Percentiles rank a stretch among this genome's conserved stretches.
phyloP scores from a whole-genome alignment of 2,329 filamentous ascomycete genomes.

The Fusarium floridanum region DNA sequence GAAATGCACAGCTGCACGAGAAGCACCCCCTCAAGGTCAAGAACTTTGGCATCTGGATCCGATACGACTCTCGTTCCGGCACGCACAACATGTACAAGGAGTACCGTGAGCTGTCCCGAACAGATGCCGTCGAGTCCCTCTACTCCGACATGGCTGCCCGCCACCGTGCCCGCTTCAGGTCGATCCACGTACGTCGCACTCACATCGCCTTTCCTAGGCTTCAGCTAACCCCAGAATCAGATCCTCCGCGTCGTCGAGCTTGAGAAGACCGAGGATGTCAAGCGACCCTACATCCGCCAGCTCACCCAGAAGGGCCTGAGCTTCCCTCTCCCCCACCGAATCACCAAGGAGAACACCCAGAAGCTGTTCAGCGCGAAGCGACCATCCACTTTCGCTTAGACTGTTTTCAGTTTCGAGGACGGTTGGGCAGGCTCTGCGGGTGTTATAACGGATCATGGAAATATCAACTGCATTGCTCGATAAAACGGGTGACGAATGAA shows the following conservation, averaged over 20 bases:
- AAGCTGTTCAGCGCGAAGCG: conserved; percentile 94
- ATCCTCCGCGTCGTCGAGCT: conserved; percentile 98
- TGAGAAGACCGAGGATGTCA: conserved; percentile 93
- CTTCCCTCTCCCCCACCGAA: conserved; percentile 98
- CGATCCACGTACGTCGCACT: conserved; percentile 86
- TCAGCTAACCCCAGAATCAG: conserved; percentile 59
- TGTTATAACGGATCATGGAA: conserved; percentile 74
- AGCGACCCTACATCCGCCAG: conserved; percentile 99
- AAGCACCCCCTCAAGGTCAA: conserved; percentile 99
- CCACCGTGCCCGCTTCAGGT: conserved; percentile 96
- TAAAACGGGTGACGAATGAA: conserved; percentile 62
- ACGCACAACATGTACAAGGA: conserved; percentile 99
- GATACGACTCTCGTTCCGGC: conserved; percentile 99
- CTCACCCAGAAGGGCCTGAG: conserved; percentile 93
- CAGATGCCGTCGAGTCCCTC: conserved; percentile 93
- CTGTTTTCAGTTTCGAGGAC: conserved; percentile 65
- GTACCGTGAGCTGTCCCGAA: conserved; percentile 98
- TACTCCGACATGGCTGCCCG: conserved; percentile 99
- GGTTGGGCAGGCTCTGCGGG: conserved; percentile 69
- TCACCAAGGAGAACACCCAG: conserved; percentile 84
- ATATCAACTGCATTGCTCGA: conserved; percentile 70
- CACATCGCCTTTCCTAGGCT: too few species aligned
- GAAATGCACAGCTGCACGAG: conserved; percentile 85
- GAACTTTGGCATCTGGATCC: conserved; percentile 99
- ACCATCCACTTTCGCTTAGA: conserved; percentile 98